Evolutionary conservation across 495 filamentous ascomycete genomes (phyloP), one percentile per base, ranked within the genome.

Genomic region (Pseudevernia furfuracea): DNA sequence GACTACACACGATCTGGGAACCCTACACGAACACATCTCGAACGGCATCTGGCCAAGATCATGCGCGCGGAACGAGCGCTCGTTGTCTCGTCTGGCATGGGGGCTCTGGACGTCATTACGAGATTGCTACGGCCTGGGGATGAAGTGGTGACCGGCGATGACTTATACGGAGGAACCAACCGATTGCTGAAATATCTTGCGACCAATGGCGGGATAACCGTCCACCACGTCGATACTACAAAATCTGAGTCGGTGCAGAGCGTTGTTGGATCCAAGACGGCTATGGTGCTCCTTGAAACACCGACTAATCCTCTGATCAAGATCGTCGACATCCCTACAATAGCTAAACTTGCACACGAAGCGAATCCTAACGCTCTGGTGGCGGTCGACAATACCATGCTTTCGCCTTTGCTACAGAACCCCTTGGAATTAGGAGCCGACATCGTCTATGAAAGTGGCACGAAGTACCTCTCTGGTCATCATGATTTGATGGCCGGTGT

Each of bases 401-500:
- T 98, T 68, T 96, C 91, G 0, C 94, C 94, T 14, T 84, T 95
- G 72, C 86, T 97, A 21, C 86, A 84, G 66, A 97, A 94, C 75
- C 94, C 94, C 14, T 84, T 97, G 8, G 92, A 96, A 48, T 80
- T 97, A 28, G 94, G 95, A 43, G 92, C 94, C 5, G 94, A 98
- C 71, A 89, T 97, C 67, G 90, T 95, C 28, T 98, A 97, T 76
- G 94, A 98, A 80, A 92, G 88, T 59, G 94, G 94, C 38, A 98
- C 94, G 3, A 98, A 98, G 71, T 98, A 98, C 72, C 84, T 98
- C 30, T 97, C 92, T 1, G 94, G 94, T 21, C 94, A 98, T 74
- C 94, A 98, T 80, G 94, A 98, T 76, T 84, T 98, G 75, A 97
- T 98, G 94, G 95, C 94, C 9, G 94, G 94, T 59, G 90, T 98